Evolutionary conservation across 176 grass and related monocot genomes (phyloP).

Genomic region (Aegilops umbellulata): DNA sequence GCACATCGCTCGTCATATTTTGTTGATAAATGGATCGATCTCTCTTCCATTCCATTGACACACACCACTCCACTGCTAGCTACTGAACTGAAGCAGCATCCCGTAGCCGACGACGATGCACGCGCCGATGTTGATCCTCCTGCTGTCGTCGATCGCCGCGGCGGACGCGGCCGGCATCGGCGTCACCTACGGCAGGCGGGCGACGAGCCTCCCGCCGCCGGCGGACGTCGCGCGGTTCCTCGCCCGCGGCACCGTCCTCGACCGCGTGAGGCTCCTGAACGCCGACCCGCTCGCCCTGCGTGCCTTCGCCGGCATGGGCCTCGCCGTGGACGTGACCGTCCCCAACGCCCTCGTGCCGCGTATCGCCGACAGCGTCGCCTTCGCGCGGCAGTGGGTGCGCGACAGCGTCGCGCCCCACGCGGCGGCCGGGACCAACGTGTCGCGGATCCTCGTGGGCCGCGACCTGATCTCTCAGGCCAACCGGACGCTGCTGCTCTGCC

Average conservation of each 20-base stretch:
- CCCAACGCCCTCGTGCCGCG: conserved; percentile 48
- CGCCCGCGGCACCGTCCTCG: conserved; percentile 52
- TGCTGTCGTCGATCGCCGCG: conserved; percentile 13
- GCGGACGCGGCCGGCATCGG: conserved; percentile 47
- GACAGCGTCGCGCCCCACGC: conserved; percentile 42
- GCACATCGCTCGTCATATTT: not conserved
- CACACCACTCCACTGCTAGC: not conserved
- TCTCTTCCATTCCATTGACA: not conserved
- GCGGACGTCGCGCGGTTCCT: conserved; percentile 66
- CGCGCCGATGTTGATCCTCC: not conserved
- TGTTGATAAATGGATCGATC: too few species aligned
- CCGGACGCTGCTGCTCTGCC: conserved; percentile 43
- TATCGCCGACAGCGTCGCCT: conserved; percentile 21
- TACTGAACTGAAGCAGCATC: not conserved
- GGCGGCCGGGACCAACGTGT: conserved; percentile 39
- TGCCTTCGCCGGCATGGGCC: conserved; percentile 58
- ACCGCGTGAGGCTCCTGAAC: conserved; percentile 68
- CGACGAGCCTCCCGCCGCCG: conserved; percentile 49
- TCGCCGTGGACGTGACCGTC: conserved; percentile 66
- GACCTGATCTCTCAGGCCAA: conserved; percentile 65
- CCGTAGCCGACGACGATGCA: not conserved
- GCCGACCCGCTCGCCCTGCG: conserved; percentile 41
- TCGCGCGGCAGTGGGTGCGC: conserved; percentile 47
- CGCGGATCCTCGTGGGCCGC: conserved; percentile 62
- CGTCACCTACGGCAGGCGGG: conserved; percentile 64